Evolutionary conservation across 768 basidiomycete genomes (phyloP), one percentile per base, ranked within the genome.

Genomic region (Albatrellus ellisii): DNA sequence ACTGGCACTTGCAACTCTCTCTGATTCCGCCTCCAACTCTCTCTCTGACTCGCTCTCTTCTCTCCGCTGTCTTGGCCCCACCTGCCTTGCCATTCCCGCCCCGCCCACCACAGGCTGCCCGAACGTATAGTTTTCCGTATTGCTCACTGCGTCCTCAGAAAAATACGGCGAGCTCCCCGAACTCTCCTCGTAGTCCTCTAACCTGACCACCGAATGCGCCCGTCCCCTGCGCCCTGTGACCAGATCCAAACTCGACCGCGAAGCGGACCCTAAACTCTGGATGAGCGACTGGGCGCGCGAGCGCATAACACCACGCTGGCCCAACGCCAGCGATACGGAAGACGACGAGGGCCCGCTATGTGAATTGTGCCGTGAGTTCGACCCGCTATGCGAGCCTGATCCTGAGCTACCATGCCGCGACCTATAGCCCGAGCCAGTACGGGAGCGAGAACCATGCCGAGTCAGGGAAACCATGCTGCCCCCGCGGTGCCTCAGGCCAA

Each of bases 61-160:
- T 17, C 15, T 15, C 45, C 9, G 37, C 31, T 17, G 33, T 26
- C 15, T 46, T 43, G 0, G 33, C 24, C 41, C 55, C 28, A 48
- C 62, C 11, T 56, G 20, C 49, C 47, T 36, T 54, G 61, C 52
- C 61, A 56, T 62, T 52, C 56, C 68, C 55, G 42, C 67, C 55
- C 56, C 46, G 11, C 39, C 46, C 1, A 46, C 40, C 4, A 77
- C 59, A 0, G 67, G 67, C 29, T 75, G 69, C 10, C 84, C 84
- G 59, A 86, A 87, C 7, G 83, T 86, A 55, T 83, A 69, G 54
- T 82, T 82, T 53, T 83, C 80, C 0, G 67, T 65, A 36, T 68
- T 73, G 49, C 67, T 70, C 40, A 60, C 58, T 15, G 62, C 53
- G 31, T 67, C 70, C 27, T 69, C 65, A 9, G 66, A 61, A 25